Evolutionary conservation across 441 rosid species (phyloP), one percentile per base, ranked within the genome.

Genomic region (Omphalea diandra): DNA sequence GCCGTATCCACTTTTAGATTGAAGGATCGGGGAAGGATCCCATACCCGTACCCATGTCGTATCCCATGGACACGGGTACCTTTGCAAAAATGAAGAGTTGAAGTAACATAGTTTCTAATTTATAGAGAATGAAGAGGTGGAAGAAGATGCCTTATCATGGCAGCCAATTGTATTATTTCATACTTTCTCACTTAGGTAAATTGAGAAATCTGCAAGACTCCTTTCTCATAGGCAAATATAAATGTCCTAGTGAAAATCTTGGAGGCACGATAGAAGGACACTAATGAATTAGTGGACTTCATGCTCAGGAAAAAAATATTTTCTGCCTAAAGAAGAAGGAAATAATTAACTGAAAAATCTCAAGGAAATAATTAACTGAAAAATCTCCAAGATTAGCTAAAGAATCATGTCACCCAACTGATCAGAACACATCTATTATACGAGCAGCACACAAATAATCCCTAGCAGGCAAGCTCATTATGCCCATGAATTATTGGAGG

Each of bases 391-490:
- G n/a, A n/a, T n/a, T n/a, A n/a, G n/a, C n/a, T n/a, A n/a, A n/a
- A n/a, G n/a, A n/a, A n/a, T n/a, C n/a, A n/a, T n/a, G n/a, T n/a
- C n/a, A n/a, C n/a, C n/a, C n/a, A n/a, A n/a, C n/a, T n/a, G n/a
- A n/a, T 50, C 7, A n/a, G 50, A 14, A 31, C 8, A 61, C 31
- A 40, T 32, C 29, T 44, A 65, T 22, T 31, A 56, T 2, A 55
- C 38, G 62, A 62, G 53, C 10, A 60, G 56, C n/a, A 67, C 32
- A 27, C 26, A 38, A 20, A 29, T 60, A 33, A 55, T 29, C 50
- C 33, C 22, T 17, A n/a, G 27, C 10, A 12, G n/a, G 26, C 27
- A 3, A 27, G 31, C 41, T 6, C 2, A 10, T 22, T 11, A 22
- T 18, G 7, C 27, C 59, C 17, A 12, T n/a, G 26, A n/a, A 43